Conservation (phyloP, 495 filamentous ascomycete species). For the Letharia columbiana region DNA sequence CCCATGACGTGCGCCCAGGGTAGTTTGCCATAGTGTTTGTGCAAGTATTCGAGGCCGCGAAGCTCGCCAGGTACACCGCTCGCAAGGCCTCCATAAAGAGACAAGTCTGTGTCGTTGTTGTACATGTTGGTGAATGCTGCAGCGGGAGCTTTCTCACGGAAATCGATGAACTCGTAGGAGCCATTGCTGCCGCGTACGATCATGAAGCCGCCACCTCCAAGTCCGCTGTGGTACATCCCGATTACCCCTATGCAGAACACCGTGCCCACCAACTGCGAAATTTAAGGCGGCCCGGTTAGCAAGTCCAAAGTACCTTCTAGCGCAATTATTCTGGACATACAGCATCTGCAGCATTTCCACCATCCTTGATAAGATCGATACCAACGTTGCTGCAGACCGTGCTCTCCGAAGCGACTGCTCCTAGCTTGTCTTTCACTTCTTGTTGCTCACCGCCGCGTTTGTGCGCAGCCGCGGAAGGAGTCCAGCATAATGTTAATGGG, state of each 20-base stretch:
- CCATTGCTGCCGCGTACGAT: slow-evolving; percentile 50
- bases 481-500: background rate
- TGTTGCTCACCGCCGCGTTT: slow-evolving; percentile 8
- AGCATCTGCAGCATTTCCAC: slow-evolving; percentile 71
- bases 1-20: slow-evolving; percentile 61
- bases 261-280: slow-evolving; percentile 53
- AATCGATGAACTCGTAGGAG: slow-evolving; percentile 65
- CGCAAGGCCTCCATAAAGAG: slow-evolving; percentile 54
- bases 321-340: slow-evolving; percentile 28
- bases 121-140: slow-evolving; percentile 77
- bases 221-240: slow-evolving; percentile 81
- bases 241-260: slow-evolving; percentile 68
- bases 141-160: slow-evolving; percentile 75
- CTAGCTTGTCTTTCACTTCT: slow-evolving; percentile 39
- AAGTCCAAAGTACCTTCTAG: background rate
- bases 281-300: background rate
- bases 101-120: slow-evolving; percentile 43
- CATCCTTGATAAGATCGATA: slow-evolving; percentile 55
- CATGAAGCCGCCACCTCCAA: slow-evolving; percentile 87
- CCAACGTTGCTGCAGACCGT: slow-evolving; percentile 69
- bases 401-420: slow-evolving; percentile 76
- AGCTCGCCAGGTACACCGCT: slow-evolving; percentile 80
- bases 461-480: background rate
- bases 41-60: slow-evolving; percentile 65
- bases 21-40: slow-evolving; percentile 61